Evolutionary conservation across 2,329 filamentous ascomycete species (phyloP).

Genomic region (Arthroderma uncinatum): DNA sequence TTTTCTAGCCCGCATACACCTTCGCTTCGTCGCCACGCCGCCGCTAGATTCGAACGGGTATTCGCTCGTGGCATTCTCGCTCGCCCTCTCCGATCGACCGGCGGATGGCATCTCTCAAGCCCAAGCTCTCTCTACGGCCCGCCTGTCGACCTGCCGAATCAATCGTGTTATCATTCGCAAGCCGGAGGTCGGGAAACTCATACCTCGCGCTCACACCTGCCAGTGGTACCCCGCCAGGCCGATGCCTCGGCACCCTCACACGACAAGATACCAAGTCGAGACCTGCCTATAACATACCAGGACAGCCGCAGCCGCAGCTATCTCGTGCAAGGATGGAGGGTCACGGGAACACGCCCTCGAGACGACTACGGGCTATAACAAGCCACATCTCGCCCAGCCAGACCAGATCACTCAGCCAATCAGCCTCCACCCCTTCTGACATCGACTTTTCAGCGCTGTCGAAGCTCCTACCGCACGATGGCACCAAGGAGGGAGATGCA

Average conservation of each 20-base stretch:
- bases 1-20: background rate
- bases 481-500: slow-evolving; percentile 9
- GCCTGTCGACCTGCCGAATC: background rate
- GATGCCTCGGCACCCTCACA: background rate
- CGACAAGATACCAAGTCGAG: background rate
- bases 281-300: background rate
- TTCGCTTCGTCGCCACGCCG: background rate
- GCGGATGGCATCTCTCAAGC: background rate
- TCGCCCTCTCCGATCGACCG: background rate
- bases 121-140: background rate
- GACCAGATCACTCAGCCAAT: background rate
- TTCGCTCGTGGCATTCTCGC: background rate
- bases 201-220: background rate
- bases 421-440: background rate
- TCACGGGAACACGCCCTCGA: background rate
- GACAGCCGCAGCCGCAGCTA: background rate
- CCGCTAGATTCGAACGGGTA: background rate
- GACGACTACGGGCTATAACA: background rate
- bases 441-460: slow-evolving; percentile 10
- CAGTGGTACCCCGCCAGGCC: background rate
- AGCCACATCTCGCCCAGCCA: background rate
- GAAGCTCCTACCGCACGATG: slow-evolving; percentile 6
- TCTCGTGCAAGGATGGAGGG: background rate
- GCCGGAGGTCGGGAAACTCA: background rate
- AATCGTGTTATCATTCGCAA: background rate